Evolutionary conservation across 179 eudicot genomes (phyloP).

Genomic region (Kewa caespitosa): DNA sequence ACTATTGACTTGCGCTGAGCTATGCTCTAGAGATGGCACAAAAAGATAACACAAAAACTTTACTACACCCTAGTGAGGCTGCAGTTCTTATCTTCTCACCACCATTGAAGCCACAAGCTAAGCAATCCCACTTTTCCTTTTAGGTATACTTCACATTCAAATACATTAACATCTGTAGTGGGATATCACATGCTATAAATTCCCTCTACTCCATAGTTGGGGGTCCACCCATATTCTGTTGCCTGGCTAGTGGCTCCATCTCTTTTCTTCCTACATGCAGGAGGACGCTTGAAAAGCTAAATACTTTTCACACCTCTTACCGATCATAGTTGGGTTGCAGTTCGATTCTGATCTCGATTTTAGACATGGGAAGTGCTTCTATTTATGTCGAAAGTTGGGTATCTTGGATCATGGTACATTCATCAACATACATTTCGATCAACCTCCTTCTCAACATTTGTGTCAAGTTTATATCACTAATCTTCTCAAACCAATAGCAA

Average conservation of each 20-base stretch:
- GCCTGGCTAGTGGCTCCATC: constrained; percentile 33
- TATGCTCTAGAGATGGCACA: background rate
- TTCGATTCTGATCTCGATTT: constrained; percentile 9
- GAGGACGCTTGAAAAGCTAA: constrained; percentile 7
- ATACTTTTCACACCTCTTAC: constrained; percentile 28
- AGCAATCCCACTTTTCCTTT: background rate
- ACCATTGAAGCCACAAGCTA: constrained; percentile 28
- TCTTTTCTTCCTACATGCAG: constrained; percentile 27
- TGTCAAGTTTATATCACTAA: too few species aligned
- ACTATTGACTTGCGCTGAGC: constrained; percentile 17
- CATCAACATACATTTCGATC: background rate
- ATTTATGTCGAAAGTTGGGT: background rate
- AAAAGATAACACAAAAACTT: constrained; percentile 5
- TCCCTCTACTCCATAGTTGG: constrained; percentile 15
- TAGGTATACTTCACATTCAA: constrained; percentile 8
- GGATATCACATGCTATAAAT: constrained; percentile 32
- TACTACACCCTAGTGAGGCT: constrained; percentile 10
- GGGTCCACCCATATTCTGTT: constrained; percentile 44
- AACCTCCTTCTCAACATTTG: too few species aligned
- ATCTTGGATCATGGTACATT: background rate
- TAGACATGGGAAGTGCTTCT: background rate
- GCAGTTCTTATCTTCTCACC: constrained; percentile 31
- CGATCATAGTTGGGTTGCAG: constrained; percentile 10
- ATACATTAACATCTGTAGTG: constrained; percentile 28
- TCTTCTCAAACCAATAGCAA: too few species aligned